These are phyloP conservation scores for Mycena polygramma DNA, from an alignment of 768 basidiomycete genomes.

Conservation along the genomic window DNA sequence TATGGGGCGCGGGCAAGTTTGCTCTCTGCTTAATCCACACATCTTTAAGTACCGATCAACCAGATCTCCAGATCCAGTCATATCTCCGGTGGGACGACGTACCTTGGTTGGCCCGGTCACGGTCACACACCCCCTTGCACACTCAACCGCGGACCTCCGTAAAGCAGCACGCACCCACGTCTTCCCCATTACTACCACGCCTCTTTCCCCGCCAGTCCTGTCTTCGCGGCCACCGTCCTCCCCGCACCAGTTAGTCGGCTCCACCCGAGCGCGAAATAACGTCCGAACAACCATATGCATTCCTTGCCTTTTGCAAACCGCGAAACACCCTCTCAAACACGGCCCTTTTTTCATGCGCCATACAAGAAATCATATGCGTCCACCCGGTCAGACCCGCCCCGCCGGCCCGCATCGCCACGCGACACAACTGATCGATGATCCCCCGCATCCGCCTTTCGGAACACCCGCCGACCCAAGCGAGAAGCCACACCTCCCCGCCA, in stretches of 20 bases:
- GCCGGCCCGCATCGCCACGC: background rate
- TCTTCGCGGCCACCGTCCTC: background rate
- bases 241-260: too few species aligned
- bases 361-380: too few species aligned
- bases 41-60: constrained; percentile 17
- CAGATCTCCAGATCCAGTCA: constrained; percentile 18
- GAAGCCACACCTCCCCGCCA: too few species aligned
- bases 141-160: constrained; percentile 3
- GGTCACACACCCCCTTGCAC: background rate
- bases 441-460: background rate
- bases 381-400: background rate
- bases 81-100: background rate
- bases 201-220: background rate
- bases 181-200: too few species aligned
- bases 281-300: too few species aligned
- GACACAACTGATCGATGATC: background rate
- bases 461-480: too few species aligned
- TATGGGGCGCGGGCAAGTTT: too few species aligned
- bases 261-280: too few species aligned
- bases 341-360: too few species aligned
- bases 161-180: too few species aligned
- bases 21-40: background rate
- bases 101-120: background rate
- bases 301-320: too few species aligned
- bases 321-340: too few species aligned